Percentiles rank a stretch among this genome's conserved stretches.
These are phyloP conservation scores for Colletotrichum camelliae DNA, from an alignment of 2,329 filamentous ascomycete species.

Conservation along the genomic window DNA sequence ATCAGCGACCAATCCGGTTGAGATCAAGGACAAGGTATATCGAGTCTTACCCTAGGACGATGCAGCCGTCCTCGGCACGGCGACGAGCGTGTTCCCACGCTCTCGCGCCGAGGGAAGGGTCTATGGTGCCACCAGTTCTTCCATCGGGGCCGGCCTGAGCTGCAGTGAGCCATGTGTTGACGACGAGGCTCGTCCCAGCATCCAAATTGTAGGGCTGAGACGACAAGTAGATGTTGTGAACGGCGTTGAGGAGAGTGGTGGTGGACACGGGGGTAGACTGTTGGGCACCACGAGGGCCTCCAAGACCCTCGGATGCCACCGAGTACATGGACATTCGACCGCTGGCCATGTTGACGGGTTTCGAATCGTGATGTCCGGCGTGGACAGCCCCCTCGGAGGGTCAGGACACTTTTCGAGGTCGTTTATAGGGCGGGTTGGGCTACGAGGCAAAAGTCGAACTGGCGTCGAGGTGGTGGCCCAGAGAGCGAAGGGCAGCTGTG, in stretches of 20 bases:
- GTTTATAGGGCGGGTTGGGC: conserved; percentile 5
- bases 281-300: conserved; percentile 63
- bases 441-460: neutral
- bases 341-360: conserved; percentile 55
- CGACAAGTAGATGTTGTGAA: conserved; percentile 87
- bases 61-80: conserved; percentile 93
- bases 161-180: conserved; percentile 94
- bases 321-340: conserved; percentile 73
- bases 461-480: neutral
- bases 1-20: neutral
- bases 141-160: conserved; percentile 73
- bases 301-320: conserved; percentile 67
- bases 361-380: conserved; percentile 34
- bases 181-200: conserved; percentile 86
- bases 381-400: conserved; percentile 43
- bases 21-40: neutral
- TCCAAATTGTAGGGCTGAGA: conserved; percentile 87
- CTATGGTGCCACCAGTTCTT: conserved; percentile 77
- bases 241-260: conserved; percentile 87
- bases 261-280: conserved; percentile 85
- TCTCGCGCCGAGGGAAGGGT: conserved; percentile 76
- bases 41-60: conserved; percentile 77
- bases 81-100: conserved; percentile 97
- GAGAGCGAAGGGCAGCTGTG: neutral
- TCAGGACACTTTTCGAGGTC: neutral